These are phyloP conservation scores for Solanum clarkiae DNA, from an alignment of 257 asterid species.

Conservation along the genomic window DNA sequence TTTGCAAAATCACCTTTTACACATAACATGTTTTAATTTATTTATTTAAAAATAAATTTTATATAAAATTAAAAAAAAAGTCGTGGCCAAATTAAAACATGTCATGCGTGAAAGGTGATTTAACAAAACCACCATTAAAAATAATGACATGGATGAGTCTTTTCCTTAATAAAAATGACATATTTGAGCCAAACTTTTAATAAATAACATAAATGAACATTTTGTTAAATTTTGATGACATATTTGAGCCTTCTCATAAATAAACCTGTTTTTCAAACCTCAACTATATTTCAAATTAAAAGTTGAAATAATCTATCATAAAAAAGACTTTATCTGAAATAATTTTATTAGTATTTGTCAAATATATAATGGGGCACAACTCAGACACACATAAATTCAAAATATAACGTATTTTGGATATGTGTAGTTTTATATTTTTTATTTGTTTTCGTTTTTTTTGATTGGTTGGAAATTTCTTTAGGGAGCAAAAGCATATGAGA, in stretches of 20 bases:
- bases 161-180: no score
- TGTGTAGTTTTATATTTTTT: background rate
- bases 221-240: no score
- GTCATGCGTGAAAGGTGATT: no score
- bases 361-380: background rate
- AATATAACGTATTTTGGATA: background rate
- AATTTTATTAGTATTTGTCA: background rate
- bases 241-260: no score
- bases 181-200: no score
- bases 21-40: no score
- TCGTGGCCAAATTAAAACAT: no score
- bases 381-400: background rate
- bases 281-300: background rate
- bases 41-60: no score
- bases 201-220: fast-evolving
- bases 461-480: background rate
- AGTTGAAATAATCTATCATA: background rate
- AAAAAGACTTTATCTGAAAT: background rate
- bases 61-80: no score
- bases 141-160: no score
- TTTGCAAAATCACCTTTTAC: no score
- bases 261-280: background rate
- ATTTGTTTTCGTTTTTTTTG: background rate
- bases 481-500: background rate
- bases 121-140: no score